phyloP scores from a whole-genome alignment of 371 early-diverging fungal genomes.

The Cokeromyces recurvatus region DNA sequence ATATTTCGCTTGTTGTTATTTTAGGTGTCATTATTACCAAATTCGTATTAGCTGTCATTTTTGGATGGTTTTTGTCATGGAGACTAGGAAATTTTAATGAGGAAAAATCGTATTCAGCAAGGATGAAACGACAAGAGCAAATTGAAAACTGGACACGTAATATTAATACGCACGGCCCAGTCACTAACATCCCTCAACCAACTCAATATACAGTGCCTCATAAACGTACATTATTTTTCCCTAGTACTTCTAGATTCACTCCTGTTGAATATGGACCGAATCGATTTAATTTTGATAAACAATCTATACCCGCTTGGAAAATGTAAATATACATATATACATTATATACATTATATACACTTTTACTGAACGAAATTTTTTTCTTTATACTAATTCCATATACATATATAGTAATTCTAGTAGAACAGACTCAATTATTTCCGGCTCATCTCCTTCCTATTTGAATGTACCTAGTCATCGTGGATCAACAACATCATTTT shows the following conservation, averaged over 20 bases:
- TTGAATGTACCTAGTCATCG: constrained; percentile 6
- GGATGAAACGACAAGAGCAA: constrained; percentile 50
- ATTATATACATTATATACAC: background rate
- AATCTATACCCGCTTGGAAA: constrained; percentile 35
- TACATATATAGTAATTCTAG: no score
- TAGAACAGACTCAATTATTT: no score
- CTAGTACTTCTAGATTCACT: constrained; percentile 36
- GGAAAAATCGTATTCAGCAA: constrained; percentile 45
- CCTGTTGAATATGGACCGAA: constrained; percentile 33
- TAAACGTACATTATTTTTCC: constrained; percentile 29
- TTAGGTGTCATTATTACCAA: constrained; percentile 61
- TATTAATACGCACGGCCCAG: constrained; percentile 35
- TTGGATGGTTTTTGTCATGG: constrained; percentile 70
- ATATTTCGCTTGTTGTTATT: constrained; percentile 58
- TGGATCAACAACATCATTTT: constrained; percentile 7
- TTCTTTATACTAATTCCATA: no score
- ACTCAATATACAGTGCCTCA: background rate
- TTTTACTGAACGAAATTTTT: no score
- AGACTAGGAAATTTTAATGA: constrained; percentile 54
- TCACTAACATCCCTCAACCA: constrained; percentile 1
- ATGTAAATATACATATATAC: constrained; percentile 2
- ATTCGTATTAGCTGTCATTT: constrained; percentile 69
- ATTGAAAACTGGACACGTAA: constrained; percentile 59
- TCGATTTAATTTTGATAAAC: constrained; percentile 31
- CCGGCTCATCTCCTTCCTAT: no score